Conservation (phyloP, 2,329 filamentous ascomycete species). For the Metarhizium sp. region DNA sequence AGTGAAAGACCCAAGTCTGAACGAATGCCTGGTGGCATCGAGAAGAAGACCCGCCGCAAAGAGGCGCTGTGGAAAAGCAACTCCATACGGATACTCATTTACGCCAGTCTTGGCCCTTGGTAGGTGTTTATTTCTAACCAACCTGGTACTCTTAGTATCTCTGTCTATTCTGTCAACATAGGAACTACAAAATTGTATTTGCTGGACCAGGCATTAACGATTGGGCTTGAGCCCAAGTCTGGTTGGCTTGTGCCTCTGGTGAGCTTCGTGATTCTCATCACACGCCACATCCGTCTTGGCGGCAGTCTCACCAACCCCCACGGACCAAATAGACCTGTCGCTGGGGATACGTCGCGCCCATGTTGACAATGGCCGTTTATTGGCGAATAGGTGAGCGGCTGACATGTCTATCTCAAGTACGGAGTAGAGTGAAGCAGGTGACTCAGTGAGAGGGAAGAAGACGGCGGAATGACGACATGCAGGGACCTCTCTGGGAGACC, state of each 20-base stretch:
- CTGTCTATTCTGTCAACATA: no score
- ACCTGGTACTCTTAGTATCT: no score
- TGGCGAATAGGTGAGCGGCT: not conserved
- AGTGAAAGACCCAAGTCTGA: no score
- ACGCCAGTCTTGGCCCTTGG: no score
- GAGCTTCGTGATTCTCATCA: not conserved
- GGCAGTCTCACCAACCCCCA: not conserved
- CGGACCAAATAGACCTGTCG: not conserved
- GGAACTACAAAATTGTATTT: no score
- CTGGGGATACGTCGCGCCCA: not conserved
- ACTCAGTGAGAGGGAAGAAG: not conserved
- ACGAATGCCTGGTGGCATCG: no score
- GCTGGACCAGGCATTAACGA: no score
- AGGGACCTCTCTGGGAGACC: not conserved
- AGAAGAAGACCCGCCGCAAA: no score
- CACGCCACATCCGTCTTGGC: slow-evolving; percentile 1
- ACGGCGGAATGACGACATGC: not conserved
- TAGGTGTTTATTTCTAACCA: no score
- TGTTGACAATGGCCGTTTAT: not conserved
- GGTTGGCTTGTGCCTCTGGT: not conserved
- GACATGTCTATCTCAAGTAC: not conserved
- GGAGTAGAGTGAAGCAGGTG: not conserved
- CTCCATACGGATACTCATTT: no score
- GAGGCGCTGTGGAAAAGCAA: no score
- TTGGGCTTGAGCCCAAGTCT: no score